phyloP scores from a whole-genome alignment of 352 stramenopile species.

The Phytopythium vexans region DNA sequence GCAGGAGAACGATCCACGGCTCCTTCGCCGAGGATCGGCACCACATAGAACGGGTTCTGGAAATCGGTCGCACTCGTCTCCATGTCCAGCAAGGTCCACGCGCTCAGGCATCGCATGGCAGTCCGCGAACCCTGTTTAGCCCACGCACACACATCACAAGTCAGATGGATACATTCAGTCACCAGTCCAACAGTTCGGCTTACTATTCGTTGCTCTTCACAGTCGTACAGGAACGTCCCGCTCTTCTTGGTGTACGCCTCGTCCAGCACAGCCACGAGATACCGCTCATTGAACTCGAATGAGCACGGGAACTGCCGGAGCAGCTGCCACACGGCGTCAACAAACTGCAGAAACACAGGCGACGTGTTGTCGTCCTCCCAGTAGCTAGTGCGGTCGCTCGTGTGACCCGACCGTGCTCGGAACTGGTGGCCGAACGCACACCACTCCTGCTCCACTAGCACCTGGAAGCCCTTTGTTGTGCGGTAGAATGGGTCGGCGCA shows the following conservation, averaged over 20 bases:
- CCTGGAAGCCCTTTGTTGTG: slow-evolving; percentile 94
- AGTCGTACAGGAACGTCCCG: slow-evolving; percentile 97
- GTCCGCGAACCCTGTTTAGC: slow-evolving; percentile 49
- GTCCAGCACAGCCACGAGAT: slow-evolving; percentile 92
- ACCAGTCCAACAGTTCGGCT: slow-evolving; percentile 4
- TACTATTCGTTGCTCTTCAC: slow-evolving; percentile 85
- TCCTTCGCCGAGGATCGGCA: slow-evolving; percentile 32
- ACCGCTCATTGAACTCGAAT: slow-evolving; percentile 97
- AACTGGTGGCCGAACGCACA: slow-evolving; percentile 99
- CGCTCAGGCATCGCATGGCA: slow-evolving; percentile 52
- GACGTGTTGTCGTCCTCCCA: slow-evolving; percentile 96
- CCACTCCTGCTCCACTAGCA: slow-evolving; percentile 99
- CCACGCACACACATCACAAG: not conserved
- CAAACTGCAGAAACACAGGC: slow-evolving; percentile 98
- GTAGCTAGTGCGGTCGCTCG: slow-evolving; percentile 62
- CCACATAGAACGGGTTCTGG: slow-evolving; percentile 77
- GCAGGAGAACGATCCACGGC: slow-evolving; percentile 50
- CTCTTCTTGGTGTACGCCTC: slow-evolving; percentile 97
- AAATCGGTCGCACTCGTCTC: slow-evolving; percentile 48
- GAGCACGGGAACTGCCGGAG: slow-evolving; percentile 94
- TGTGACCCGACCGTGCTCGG: slow-evolving; percentile 82
- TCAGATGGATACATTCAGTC: not conserved
- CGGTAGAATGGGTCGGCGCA: slow-evolving; percentile 98
- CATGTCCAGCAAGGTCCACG: slow-evolving; percentile 55
- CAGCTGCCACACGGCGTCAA: slow-evolving; percentile 98